phyloP scores from a whole-genome alignment of 2,329 filamentous ascomycete genomes.

The Claviceps africana region DNA sequence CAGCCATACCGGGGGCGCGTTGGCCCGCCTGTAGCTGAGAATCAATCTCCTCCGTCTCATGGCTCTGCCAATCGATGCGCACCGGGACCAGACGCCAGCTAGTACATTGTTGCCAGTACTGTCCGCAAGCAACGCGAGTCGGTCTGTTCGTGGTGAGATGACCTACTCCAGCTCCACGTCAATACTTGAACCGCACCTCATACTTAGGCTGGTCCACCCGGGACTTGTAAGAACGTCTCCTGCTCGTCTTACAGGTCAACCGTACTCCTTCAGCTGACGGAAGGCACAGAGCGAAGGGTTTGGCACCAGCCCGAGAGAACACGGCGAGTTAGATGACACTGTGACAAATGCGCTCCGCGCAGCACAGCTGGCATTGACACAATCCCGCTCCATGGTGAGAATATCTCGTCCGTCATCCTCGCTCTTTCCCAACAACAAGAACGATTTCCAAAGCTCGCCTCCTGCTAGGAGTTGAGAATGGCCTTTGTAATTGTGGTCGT shows the following conservation, averaged over 20 bases:
- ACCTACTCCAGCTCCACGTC: slow-evolving; percentile 9
- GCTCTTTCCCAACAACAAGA: slow-evolving; percentile 12
- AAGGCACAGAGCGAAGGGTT: neutral
- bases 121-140: neutral
- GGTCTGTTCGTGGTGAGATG: slow-evolving; percentile 12
- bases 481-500: too few relatives aligned
- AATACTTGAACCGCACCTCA: neutral
- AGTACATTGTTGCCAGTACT: neutral
- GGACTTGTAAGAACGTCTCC: too few relatives aligned
- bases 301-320: slow-evolving; percentile 10
- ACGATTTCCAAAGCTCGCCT: neutral
- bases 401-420: slow-evolving; percentile 14
- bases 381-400: slow-evolving; percentile 18
- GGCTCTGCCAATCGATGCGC: neutral
- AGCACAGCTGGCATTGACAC: neutral
- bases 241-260: neutral
- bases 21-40: slow-evolving; percentile 8
- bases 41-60: neutral
- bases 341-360: too few relatives aligned
- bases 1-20: slow-evolving; percentile 5
- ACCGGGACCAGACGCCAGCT: neutral
- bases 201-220: neutral
- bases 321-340: too few relatives aligned
- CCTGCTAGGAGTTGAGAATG: neutral
- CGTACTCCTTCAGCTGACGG: too few relatives aligned